Conservation (phyloP, 2,329 filamentous ascomycete genomes). For the Fonsecaea monophora region DNA sequence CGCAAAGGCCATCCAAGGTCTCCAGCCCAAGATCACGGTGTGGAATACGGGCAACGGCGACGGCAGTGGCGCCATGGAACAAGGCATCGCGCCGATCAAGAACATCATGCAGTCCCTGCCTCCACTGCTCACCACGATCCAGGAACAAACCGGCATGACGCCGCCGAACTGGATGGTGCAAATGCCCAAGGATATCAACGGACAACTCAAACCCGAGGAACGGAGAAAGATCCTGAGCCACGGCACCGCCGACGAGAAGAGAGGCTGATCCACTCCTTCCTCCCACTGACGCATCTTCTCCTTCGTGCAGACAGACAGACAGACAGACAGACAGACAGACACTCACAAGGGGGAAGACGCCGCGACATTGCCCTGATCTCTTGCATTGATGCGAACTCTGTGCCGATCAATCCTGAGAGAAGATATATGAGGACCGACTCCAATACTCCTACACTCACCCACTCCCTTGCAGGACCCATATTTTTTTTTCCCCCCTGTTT, state of each 20-base stretch:
- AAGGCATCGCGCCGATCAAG: conserved; percentile 69
- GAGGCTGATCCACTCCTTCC: neutral
- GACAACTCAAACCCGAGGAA: conserved; percentile 9
- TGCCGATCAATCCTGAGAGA: no score
- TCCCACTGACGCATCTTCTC: no score
- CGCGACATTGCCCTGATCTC: no score
- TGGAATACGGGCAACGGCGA: conserved; percentile 74
- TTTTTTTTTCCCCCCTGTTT: no score
- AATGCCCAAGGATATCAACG: conserved; percentile 46
- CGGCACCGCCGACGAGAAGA: conserved; percentile 1
- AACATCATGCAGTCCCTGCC: conserved; percentile 86
- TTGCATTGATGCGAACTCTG: no score
- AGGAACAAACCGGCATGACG: conserved; percentile 84
- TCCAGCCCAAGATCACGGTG: conserved; percentile 87
- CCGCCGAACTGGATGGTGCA: conserved; percentile 75
- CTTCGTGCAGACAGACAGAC: no score
- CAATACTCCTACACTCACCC: no score
- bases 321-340: no score
- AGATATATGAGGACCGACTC: no score
- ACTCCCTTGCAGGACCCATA: no score
- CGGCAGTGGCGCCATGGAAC: conserved; percentile 51
- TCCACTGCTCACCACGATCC: conserved; percentile 81
- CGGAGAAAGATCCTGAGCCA: conserved; percentile 17
- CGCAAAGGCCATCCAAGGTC: conserved; percentile 73
- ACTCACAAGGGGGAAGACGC: no score